A percentile compares a stretch with the other conserved stretches of the same genome.
phyloP scores from a whole-genome alignment of 2,329 filamentous ascomycete genomes.

The Ophiostoma sp. region DNA sequence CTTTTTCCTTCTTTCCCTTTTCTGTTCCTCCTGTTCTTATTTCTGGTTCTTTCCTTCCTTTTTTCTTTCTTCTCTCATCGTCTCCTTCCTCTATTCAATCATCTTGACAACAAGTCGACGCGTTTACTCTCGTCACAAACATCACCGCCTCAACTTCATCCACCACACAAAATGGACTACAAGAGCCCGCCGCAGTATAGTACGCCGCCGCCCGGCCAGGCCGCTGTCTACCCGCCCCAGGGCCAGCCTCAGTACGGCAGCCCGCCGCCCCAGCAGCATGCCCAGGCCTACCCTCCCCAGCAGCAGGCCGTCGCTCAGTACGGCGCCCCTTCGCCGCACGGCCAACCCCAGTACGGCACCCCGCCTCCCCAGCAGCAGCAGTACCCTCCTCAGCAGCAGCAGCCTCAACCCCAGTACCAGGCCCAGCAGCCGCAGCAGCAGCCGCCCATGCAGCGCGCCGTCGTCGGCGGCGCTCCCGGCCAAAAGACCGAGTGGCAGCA shows the following conservation, averaged over 20 bases:
- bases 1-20: background rate
- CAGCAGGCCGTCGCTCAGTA: conserved; percentile 19
- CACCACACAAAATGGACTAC: conserved; percentile 30
- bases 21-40: too few species aligned
- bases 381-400: conserved; percentile 17
- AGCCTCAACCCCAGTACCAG: background rate
- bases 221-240: background rate
- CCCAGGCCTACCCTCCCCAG: background rate
- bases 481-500: conserved; percentile 39
- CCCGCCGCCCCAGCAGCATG: conserved; percentile 16
- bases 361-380: conserved; percentile 25
- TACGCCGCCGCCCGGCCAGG: conserved; percentile 16
- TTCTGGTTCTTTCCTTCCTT: background rate
- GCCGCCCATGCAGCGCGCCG: conserved; percentile 27
- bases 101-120: background rate
- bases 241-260: conserved; percentile 20
- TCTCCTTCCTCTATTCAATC: background rate
- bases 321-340: conserved; percentile 19
- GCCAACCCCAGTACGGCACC: conserved; percentile 7
- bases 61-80: background rate
- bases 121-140: background rate
- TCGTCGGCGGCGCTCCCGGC: conserved; percentile 2
- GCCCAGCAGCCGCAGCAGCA: background rate
- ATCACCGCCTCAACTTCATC: background rate
- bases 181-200: conserved; percentile 31